A percentile compares a stretch with the other conserved stretches of the same genome.
phyloP scores from a whole-genome alignment of 345 rosid genomes.

The Draba incana region DNA sequence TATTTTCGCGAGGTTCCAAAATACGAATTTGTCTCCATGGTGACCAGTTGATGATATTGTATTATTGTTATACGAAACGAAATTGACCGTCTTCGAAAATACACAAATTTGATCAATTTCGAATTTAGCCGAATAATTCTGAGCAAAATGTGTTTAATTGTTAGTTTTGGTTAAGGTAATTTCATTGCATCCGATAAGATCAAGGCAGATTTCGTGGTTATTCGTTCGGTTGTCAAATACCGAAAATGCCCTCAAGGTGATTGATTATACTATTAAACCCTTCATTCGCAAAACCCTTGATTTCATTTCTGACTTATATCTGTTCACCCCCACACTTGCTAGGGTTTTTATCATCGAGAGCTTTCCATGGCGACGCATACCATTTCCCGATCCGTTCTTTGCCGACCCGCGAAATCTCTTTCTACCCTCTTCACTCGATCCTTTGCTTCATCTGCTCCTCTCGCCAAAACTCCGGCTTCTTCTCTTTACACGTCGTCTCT shows the following conservation, averaged over 20 bases:
- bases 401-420: constrained; percentile 45
- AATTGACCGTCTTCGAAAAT: background rate
- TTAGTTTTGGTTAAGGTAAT: background rate
- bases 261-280: constrained; percentile 24
- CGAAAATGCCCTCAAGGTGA: constrained; percentile 16
- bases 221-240: background rate
- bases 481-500: constrained; percentile 39
- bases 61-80: background rate
- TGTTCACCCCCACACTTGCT: background rate
- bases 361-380: constrained; percentile 52
- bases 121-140: background rate
- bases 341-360: constrained; percentile 38
- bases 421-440: constrained; percentile 31
- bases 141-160: background rate
- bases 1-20: background rate
- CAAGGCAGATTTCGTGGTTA: constrained; percentile 4
- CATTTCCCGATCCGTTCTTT: constrained; percentile 48
- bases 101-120: background rate
- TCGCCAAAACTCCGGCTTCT: constrained; percentile 24
- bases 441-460: constrained; percentile 36
- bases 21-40: background rate
- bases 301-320: constrained; percentile 23
- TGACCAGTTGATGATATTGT: background rate
- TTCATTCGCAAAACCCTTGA: constrained; percentile 34
- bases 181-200: constrained; percentile 9